Evolutionary conservation across 495 filamentous ascomycete species (phyloP).

Genomic region (Penicillium egyptiacum): DNA sequence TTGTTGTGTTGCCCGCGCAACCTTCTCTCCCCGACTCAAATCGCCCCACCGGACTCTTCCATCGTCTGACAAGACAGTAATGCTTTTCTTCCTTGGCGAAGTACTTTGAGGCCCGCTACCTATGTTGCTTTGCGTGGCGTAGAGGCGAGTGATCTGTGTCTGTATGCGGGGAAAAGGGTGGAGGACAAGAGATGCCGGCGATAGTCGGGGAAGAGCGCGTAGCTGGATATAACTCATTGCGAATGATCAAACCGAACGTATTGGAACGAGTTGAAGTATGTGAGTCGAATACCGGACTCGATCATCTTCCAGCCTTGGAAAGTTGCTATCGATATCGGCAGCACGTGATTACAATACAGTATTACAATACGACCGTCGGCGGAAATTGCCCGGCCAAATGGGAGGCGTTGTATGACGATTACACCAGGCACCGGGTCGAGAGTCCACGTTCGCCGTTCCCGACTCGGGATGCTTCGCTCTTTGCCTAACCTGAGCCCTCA

Average conservation of each 20-base stretch:
- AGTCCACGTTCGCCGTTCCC: constrained; percentile 35
- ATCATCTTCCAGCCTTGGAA: background rate
- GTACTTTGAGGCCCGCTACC: constrained; percentile 31
- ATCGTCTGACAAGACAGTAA: constrained; percentile 81
- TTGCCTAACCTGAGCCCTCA: constrained; percentile 21
- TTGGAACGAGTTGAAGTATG: background rate
- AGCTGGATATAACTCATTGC: constrained; percentile 24
- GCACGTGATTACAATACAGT: constrained; percentile 22
- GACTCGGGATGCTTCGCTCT: constrained; percentile 20
- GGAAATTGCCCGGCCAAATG: background rate
- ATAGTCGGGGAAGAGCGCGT: constrained; percentile 23
- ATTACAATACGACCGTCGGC: constrained; percentile 11
- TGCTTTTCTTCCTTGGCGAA: constrained; percentile 52
- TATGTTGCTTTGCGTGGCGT: constrained; percentile 55
- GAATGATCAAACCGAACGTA: background rate
- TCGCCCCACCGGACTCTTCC: constrained; percentile 77
- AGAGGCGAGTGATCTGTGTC: constrained; percentile 35
- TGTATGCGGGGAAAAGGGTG: constrained; percentile 24
- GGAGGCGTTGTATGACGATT: constrained; percentile 10
- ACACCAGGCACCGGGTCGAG: constrained; percentile 18
- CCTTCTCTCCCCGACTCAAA: constrained; percentile 73
- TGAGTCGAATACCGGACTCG: background rate
- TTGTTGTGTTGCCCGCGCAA: constrained; percentile 83
- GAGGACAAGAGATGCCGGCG: constrained; percentile 14
- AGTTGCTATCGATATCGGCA: constrained; percentile 8